Percentiles rank a stretch among this genome's conserved stretches.
Conservation (phyloP, 164 flowering plant genomes). For the Cinnamomum chago region DNA sequence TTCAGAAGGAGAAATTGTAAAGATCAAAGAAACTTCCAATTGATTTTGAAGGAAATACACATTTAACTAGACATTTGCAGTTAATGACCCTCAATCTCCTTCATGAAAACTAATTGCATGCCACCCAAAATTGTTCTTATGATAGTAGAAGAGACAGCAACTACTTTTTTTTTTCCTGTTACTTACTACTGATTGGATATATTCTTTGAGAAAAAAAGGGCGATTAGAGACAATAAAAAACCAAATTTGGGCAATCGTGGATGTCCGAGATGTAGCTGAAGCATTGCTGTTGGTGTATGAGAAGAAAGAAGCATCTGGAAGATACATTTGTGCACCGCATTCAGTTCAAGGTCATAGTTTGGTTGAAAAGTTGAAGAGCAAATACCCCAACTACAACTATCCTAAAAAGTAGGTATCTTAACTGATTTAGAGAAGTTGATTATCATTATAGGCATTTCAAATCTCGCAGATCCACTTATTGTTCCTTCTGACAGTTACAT, state of each 20-base stretch:
- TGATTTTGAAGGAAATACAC: no score
- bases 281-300: slow-evolving; percentile 37
- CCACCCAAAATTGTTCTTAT: no score
- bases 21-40: no score
- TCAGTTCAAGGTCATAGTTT: background rate
- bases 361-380: slow-evolving; percentile 15
- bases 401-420: slow-evolving; percentile 21
- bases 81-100: no score
- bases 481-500: slow-evolving; percentile 2
- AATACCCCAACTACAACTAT: slow-evolving; percentile 15
- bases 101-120: no score
- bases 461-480: background rate
- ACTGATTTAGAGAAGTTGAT: background rate
- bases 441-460: background rate
- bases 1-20: no score
- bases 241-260: slow-evolving; percentile 19
- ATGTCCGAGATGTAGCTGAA: slow-evolving; percentile 53
- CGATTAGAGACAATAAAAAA: background rate
- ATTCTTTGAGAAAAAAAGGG: no score
- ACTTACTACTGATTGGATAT: no score
- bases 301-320: slow-evolving; percentile 40
- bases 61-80: no score
- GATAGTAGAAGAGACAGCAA: no score
- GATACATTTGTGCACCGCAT: slow-evolving; percentile 18
- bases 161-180: no score